phyloP scores from a whole-genome alignment of 768 basidiomycete genomes.

The Lepiota brunneoincarnata region DNA sequence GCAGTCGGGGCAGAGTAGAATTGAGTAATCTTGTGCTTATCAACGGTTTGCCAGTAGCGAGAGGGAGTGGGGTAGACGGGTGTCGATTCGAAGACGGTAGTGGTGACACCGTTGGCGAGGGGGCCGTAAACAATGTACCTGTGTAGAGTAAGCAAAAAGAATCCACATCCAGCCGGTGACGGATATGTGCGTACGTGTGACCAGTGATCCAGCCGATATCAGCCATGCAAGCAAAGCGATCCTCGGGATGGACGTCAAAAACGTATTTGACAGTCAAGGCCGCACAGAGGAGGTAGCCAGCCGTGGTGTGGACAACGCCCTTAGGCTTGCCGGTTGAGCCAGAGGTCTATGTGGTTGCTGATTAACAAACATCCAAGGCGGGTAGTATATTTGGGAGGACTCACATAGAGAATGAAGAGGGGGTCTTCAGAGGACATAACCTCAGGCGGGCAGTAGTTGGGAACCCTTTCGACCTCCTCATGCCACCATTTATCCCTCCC shows the following conservation, averaged over 20 bases:
- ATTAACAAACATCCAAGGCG: neutral
- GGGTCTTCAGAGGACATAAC: conserved; percentile 93
- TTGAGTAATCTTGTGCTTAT: conserved; percentile 90
- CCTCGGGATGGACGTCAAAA: conserved; percentile 96
- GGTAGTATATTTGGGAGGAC: conserved; percentile 24
- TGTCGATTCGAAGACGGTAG: conserved; percentile 92
- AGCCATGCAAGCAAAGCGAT: conserved; percentile 97
- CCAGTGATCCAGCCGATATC: conserved; percentile 99
- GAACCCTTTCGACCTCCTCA: conserved; percentile 82
- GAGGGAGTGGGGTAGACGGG: conserved; percentile 96
- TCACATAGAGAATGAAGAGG: conserved; percentile 96
- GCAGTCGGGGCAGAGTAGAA: conserved; percentile 95
- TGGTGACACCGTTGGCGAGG: conserved; percentile 79
- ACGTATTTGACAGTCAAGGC: conserved; percentile 94
- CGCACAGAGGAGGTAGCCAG: conserved; percentile 88
- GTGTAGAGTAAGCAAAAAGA: conserved; percentile 5
- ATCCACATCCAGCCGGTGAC: conserved; percentile 9
- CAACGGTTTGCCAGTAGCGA: conserved; percentile 95
- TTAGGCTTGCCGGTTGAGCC: conserved; percentile 96
- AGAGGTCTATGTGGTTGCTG: conserved; percentile 60
- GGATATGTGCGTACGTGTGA: conserved; percentile 56
- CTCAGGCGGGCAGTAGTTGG: conserved; percentile 85
- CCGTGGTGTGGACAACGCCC: conserved; percentile 91
- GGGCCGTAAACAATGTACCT: conserved; percentile 96
- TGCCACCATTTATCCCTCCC: conserved; percentile 97